Base-by-base conservation (phyloP, 306 rosid species). In the Astragalus glycyphyllos region DNA sequence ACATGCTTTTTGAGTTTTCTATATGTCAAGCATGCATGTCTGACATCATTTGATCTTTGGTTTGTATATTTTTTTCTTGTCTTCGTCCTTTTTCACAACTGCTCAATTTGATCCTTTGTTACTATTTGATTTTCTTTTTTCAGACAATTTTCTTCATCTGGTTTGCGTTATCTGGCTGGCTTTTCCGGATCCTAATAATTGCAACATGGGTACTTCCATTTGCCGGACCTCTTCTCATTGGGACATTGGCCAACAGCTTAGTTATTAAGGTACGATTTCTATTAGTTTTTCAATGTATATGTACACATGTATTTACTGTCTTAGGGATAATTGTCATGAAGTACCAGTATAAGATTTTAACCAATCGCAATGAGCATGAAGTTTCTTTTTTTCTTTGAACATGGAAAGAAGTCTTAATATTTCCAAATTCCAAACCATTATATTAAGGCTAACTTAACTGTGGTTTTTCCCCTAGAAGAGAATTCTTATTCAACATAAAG, bases 91-190 rank as follows among this genome's bases (percentile, higher is more conserved):
- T 20, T 40, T 48, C n/a, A 16, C 66, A 10, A 7, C 7, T 46
- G 53, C 79, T 42, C 41, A 58, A 59, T 35, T 50, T 29, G 10
- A 11, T 77, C 57, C 31, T 8, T 54, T 12, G 47, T 63, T 11
- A 5, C 11, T n/a, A 38, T 60, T 73, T 20, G 2, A 44, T 62
- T 69, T 58, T 37, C 11, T 6, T 78, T 76, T 79, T 76, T 75
- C 75, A 94, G 99, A 94, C 99, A 11, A 58, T 91, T 60, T 89
- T 94, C 88, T 91, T 94, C 84, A 79, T 94, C 72, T 94, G 97
- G 99, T 86, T 94, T 70, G 97, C 96, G 20, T 77, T 94, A 17
- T 94, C 99, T 67, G 99, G 99, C 61, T 94, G 99, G 97, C 95
- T 91, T 26, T 94, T 94, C 35, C 97, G 97, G 71, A 2, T 83